Evolutionary conservation across 2,329 filamentous ascomycete species (phyloP), one percentile per base, ranked within the genome.

Genomic region (Aspergillus sojae): DNA sequence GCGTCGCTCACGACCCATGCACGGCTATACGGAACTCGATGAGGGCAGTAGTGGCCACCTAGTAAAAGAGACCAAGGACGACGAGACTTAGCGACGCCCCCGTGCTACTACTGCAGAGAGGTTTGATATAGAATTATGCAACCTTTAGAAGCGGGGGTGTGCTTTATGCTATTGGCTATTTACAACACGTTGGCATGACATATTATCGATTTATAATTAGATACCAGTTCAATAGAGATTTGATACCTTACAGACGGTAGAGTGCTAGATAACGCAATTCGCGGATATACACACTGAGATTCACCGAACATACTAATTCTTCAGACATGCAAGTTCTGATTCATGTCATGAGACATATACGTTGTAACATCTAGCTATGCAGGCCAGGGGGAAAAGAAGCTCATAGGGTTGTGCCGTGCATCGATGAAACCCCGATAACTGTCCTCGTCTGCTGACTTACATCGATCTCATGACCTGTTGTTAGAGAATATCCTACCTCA

Each of bases 21-120:
- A 50, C 43, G 45, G 21, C 5, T 58, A 58, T 39, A 58, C 43
- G 23, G 57, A 58, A 36, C 28, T 59, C 12, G 34, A 59, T 16
- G 46, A 50, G 4, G 34, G 34, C 2, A 53, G 46, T n/a, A 53
- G 46, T 39, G 46, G 28, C 7, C 50, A 28, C 23, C 10, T 59
- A 9, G 46, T 41, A 3, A 54, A 54, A 54, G 52, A 54, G 9
- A 16, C n/a, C 4, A 53, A 34, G 19, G 19, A 14, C 23, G 5
- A 23, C 12, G 30, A 53, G 32, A n/a, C 14, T 21, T 54, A 21
- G 36, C 5, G 45, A 23, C 23, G 9, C 12, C 5, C 19, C 21
- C 2, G 21, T 23, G 11, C 23, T 48, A 4, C 23, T 48, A 4
- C 45, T 23, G 43, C 43, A 46, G 21, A 46, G 12, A 46, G 1